Evolutionary conservation across 1,139 yeast species (phyloP).

Genomic region (Hansenula sp.): DNA sequence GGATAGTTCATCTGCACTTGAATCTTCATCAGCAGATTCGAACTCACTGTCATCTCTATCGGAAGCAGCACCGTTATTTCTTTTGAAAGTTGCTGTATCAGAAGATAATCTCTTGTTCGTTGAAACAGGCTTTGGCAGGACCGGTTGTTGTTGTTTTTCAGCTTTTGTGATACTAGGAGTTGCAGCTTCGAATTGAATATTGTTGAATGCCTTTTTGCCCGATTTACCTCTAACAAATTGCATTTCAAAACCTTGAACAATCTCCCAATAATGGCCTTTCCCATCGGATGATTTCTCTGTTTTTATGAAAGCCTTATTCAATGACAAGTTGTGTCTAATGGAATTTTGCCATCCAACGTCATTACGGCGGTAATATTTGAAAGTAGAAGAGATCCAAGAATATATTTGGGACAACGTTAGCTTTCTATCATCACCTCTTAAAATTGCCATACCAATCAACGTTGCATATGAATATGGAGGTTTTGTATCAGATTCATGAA

Average conservation of each 20-base stretch:
- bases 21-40: constrained; percentile 15
- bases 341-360: constrained; percentile 90
- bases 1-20: constrained; percentile 7
- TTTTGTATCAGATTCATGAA: constrained; percentile 36
- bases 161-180: background rate
- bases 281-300: constrained; percentile 94
- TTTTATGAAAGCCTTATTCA: constrained; percentile 85
- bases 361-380: constrained; percentile 75
- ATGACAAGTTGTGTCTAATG: constrained; percentile 11
- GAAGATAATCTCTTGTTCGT: constrained; percentile 3
- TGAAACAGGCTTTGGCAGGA: background rate
- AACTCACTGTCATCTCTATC: constrained; percentile 13
- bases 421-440: constrained; percentile 75
- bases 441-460: constrained; percentile 88
- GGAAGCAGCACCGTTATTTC: background rate
- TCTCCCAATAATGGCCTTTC: constrained; percentile 96
- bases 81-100: constrained; percentile 3
- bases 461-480: constrained; percentile 97
- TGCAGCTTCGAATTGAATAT: constrained; percentile 8
- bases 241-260: constrained; percentile 76
- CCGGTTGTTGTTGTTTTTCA: background rate
- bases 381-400: constrained; percentile 87
- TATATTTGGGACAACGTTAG: constrained; percentile 89
- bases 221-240: constrained; percentile 70
- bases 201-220: constrained; percentile 32